phyloP scores from a whole-genome alignment of 805 yeast genomes.

The Barnettozyma californica region DNA sequence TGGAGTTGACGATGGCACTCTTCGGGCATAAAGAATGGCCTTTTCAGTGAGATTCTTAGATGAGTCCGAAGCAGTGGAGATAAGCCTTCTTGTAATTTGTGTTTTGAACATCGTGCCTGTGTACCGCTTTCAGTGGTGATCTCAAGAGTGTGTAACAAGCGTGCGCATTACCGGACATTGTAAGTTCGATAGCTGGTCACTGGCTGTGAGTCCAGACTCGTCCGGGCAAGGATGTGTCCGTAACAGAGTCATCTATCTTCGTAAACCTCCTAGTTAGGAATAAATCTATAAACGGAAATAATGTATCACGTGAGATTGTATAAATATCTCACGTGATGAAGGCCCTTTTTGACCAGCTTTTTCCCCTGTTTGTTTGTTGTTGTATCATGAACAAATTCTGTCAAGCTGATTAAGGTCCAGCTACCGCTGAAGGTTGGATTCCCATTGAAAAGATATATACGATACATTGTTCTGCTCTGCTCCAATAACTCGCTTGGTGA shows the following conservation, averaged over 20 bases:
- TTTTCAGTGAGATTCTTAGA: constrained; percentile 22
- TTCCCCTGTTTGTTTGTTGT: background rate
- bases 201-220: background rate
- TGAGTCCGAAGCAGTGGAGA: constrained; percentile 19
- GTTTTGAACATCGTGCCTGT: background rate
- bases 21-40: constrained; percentile 17
- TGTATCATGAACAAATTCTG: background rate
- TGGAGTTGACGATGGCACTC: background rate
- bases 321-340: background rate
- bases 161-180: background rate
- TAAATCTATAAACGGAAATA: background rate
- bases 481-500: background rate
- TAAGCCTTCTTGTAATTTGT: constrained; percentile 8
- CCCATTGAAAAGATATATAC: background rate
- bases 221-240: background rate
- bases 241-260: background rate
- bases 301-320: background rate
- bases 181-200: background rate
- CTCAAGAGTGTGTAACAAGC: background rate
- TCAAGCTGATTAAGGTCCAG: too few relatives aligned
- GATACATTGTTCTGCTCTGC: background rate
- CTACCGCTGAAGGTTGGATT: background rate
- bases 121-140: background rate
- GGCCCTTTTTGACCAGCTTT: background rate
- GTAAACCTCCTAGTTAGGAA: background rate